phyloP scores from a whole-genome alignment of 495 filamentous ascomycete genomes.

The Aspergillus haitiensis region DNA sequence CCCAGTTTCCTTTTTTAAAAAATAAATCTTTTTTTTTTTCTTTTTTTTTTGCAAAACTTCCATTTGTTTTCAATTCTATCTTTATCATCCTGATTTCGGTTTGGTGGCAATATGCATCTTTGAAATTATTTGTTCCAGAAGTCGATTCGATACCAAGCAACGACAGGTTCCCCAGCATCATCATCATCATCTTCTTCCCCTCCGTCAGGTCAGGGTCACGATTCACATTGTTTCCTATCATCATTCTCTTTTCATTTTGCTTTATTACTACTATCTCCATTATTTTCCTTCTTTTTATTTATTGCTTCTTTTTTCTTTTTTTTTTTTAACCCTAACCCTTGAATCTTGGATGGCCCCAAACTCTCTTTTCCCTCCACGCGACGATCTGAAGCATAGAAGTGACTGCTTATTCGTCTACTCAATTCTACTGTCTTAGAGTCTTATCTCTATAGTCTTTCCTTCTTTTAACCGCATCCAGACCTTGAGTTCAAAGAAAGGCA shows the following conservation, averaged over 20 bases:
- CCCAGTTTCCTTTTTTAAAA: background rate
- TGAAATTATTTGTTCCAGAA: slow-evolving; percentile 26
- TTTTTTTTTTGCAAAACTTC: background rate
- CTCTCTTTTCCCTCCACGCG: slow-evolving; percentile 3
- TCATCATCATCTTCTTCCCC: slow-evolving; percentile 10
- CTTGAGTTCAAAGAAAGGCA: background rate
- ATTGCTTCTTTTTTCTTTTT: slow-evolving; percentile 17
- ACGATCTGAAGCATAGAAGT: slow-evolving; percentile 23
- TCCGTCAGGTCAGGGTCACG: slow-evolving; percentile 20
- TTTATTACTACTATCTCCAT: slow-evolving; percentile 15
- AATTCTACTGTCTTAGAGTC: slow-evolving; percentile 8
- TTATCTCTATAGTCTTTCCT: slow-evolving; percentile 15
- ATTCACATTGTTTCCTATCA: slow-evolving; percentile 26
- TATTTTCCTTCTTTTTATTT: slow-evolving; percentile 21
- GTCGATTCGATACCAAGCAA: slow-evolving; percentile 23
- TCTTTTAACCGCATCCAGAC: slow-evolving; percentile 13
- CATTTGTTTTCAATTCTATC: slow-evolving; percentile 10
- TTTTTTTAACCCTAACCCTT: slow-evolving; percentile 18
- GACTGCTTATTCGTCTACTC: slow-evolving; percentile 16
- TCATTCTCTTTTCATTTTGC: background rate
- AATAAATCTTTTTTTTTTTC: background rate
- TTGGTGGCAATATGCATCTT: slow-evolving; percentile 27
- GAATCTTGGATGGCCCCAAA: slow-evolving; percentile 10
- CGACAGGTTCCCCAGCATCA: slow-evolving; percentile 22
- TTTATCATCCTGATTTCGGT: slow-evolving; percentile 6